These are phyloP conservation scores for Prosopis cineraria DNA, from an alignment of 306 rosid genomes.

Conservation along the genomic window DNA sequence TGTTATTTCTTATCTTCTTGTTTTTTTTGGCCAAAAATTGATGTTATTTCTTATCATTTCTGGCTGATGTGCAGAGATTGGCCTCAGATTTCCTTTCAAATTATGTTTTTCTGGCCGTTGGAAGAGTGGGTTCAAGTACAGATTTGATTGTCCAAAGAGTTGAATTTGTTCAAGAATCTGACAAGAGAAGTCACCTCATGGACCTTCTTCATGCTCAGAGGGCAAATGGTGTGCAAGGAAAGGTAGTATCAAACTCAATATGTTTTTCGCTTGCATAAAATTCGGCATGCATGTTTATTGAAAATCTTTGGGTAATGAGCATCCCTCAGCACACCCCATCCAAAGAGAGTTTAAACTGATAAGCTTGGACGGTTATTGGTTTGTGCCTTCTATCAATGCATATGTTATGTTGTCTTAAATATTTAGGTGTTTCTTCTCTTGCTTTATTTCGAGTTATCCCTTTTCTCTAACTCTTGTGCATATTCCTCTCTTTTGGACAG, in stretches of 20 bases:
- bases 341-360: neutral
- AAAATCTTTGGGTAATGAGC: neutral
- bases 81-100: slow-evolving; percentile 93
- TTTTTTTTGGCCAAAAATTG: too few relatives aligned
- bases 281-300: neutral
- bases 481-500: neutral
- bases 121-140: slow-evolving; percentile 99
- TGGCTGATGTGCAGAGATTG: slow-evolving; percentile 74
- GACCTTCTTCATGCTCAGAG: slow-evolving; percentile 99
- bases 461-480: neutral
- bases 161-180: slow-evolving; percentile 92
- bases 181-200: slow-evolving; percentile 98
- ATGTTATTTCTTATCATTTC: slow-evolving; percentile 29
- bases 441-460: neutral
- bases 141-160: slow-evolving; percentile 96
- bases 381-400: neutral
- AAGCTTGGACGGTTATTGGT: neutral
- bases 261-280: slow-evolving; percentile 15
- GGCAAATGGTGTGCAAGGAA: slow-evolving; percentile 80
- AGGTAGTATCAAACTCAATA: slow-evolving; percentile 54
- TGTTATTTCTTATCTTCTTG: slow-evolving; percentile 31
- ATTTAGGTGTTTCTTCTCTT: neutral
- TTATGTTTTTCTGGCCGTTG: slow-evolving; percentile 92
- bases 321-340: neutral
- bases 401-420: neutral